Percentiles rank a stretch among this genome's conserved stretches.
Conservation (phyloP, 2,329 filamentous ascomycete species). For the Colletotrichum brevisporum region DNA sequence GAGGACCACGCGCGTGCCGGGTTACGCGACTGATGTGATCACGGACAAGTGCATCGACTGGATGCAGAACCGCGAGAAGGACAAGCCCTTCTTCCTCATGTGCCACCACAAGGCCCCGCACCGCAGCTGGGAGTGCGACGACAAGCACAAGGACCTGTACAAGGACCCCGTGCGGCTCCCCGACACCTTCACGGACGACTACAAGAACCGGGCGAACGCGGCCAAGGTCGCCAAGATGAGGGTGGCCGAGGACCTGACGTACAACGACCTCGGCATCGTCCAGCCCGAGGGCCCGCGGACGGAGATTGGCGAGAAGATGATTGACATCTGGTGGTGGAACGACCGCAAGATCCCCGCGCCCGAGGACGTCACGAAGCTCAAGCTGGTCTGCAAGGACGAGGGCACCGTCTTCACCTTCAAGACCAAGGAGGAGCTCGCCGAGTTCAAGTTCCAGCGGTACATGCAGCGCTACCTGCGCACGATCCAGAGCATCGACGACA, state of each 20-base stretch:
- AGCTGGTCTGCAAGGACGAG: slow-evolving; percentile 61
- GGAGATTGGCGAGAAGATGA: slow-evolving; percentile 52
- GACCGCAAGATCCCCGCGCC: slow-evolving; percentile 47
- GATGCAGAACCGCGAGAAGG: slow-evolving; percentile 50
- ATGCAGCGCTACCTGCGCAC: slow-evolving; percentile 69
- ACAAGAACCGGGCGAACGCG: slow-evolving; percentile 66
- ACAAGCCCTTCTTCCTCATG: slow-evolving; percentile 67
- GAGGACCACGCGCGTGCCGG: slow-evolving; percentile 44
- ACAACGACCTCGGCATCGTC: slow-evolving; percentile 60
- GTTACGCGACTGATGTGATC: slow-evolving; percentile 67
- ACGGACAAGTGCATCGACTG: slow-evolving; percentile 63
- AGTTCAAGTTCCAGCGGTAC: slow-evolving; percentile 71
- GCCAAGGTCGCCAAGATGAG: slow-evolving; percentile 66
- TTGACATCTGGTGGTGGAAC: slow-evolving; percentile 45
- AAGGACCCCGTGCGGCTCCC: slow-evolving; percentile 60
- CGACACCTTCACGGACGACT: slow-evolving; percentile 67
- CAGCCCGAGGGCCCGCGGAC: slow-evolving; percentile 62
- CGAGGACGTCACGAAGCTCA: slow-evolving; percentile 25
- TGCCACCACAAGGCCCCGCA: slow-evolving; percentile 71
- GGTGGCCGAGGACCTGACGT: slow-evolving; percentile 65
- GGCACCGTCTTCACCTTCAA: slow-evolving; percentile 62
- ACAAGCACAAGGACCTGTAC: slow-evolving; percentile 64
- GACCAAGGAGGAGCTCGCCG: slow-evolving; percentile 56
- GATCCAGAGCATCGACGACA: slow-evolving; percentile 67
- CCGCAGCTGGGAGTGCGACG: slow-evolving; percentile 64